These are phyloP conservation scores for Verticillium isaacii DNA, from an alignment of 2,329 filamentous ascomycete species.

Conservation along the genomic window DNA sequence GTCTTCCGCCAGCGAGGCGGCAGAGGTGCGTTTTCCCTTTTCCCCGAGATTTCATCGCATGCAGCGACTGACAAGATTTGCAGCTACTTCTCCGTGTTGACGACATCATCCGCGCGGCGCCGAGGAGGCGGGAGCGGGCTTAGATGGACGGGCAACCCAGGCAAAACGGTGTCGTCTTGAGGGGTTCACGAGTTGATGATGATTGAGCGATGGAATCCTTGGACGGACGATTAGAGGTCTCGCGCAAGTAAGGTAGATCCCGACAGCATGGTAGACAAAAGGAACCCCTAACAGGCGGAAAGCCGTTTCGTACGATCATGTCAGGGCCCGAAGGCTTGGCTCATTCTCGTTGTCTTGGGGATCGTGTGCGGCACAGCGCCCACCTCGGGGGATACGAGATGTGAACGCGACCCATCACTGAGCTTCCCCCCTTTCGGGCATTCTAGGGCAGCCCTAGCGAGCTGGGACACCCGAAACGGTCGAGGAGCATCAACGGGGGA, in stretches of 20 bases:
- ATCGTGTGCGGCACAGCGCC: not conserved
- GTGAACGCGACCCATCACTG: not conserved
- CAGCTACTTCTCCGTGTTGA: constrained; percentile 89
- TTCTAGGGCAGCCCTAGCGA: not conserved
- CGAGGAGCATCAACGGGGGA: too few species aligned
- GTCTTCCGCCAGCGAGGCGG: constrained; percentile 90
- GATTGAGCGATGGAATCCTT: constrained; percentile 2
- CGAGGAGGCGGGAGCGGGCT: constrained; percentile 74
- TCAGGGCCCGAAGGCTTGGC: not conserved
- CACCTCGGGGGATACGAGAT: not conserved
- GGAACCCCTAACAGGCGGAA: not conserved
- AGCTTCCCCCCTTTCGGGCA: not conserved
- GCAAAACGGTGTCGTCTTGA: not conserved
- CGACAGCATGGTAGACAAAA: not conserved
- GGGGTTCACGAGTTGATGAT: not conserved
- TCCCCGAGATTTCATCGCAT: not conserved
- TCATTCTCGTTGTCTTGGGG: not conserved
- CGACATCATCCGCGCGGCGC: constrained; percentile 94
- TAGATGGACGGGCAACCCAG: constrained; percentile 26
- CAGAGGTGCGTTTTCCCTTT: constrained; percentile 63
- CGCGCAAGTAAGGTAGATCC: not conserved
- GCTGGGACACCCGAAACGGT: not conserved
- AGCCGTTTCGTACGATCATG: not conserved
- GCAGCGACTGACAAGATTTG: constrained; percentile 15
- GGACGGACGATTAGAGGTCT: not conserved